Base-by-base conservation (phyloP, 2,329 filamentous ascomycete genomes). In the Botrytis paeoniae region DNA sequence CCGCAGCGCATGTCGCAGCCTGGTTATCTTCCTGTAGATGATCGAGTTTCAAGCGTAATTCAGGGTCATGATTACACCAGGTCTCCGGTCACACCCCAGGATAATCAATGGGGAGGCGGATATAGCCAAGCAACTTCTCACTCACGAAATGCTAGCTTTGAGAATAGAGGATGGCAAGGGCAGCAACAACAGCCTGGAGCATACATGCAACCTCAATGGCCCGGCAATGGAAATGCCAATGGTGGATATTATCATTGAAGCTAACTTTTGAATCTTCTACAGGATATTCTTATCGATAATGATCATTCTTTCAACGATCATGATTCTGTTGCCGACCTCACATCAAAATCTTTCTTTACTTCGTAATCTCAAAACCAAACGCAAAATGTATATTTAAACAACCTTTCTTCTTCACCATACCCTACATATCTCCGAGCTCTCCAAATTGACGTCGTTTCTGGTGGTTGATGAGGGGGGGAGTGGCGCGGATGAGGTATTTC, bases 201-300 rank as follows among this genome's bases (percentile, higher is more conserved):
- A 41, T 71, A 71, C 22, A n/a, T 25, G 22, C 65, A 57, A 69
- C 39, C 48, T 32, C 65, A 57, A 69, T 66, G 65, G 65, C 60
- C 57, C 54, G 59, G 59, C 37, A 70, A 61, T 69, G 65, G 65
- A 59, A 57, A 69, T 57, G 18, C 35, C 65, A 57, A 69, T 70
- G 64, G 66, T 57, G 71, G 71, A 70, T 73, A 73, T 73, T 73
- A 62, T 70, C 71, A 70, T 72, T 70, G 66, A 73, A 54, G 70
- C 71, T 73, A 70, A 73, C 59, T 68, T 68, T 35, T 72, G 51
- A 22, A 32, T 73, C 25, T 69, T 69, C 12, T 32, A 35, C 70
- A 74, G 73, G 73, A 61, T 74, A 74, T 57, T 62, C 71, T 48
- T 41, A 59, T 66, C 73, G 73, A 63, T 74, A 43, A 73, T 65